Evolutionary conservation across 2,329 filamentous ascomycete genomes (phyloP).

Genomic region (Diplocarpon rosae): DNA sequence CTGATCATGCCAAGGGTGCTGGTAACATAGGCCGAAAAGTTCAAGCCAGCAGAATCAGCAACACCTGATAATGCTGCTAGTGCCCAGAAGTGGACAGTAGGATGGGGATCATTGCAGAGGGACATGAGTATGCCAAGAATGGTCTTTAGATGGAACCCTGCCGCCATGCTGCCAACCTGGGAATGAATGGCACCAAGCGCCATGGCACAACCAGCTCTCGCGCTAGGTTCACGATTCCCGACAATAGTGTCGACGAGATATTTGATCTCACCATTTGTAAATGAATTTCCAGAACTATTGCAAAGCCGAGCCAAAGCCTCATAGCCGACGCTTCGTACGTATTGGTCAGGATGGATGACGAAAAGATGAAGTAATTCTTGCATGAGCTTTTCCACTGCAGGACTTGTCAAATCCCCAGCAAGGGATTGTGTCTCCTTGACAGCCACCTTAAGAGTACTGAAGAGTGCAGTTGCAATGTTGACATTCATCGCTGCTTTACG

Average conservation of each 20-base stretch:
- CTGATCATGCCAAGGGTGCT: constrained; percentile 89
- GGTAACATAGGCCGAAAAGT: constrained; percentile 82
- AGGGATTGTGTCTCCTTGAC: constrained; percentile 67
- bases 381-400: constrained; percentile 72
- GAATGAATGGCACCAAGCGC: constrained; percentile 88
- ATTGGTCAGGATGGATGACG: constrained; percentile 72
- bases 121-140: constrained; percentile 99
- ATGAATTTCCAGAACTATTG: constrained; percentile 63
- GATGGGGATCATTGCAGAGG: constrained; percentile 87
- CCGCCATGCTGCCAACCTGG: constrained; percentile 94
- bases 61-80: constrained; percentile 78
- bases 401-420: constrained; percentile 60
- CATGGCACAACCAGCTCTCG: constrained; percentile 87
- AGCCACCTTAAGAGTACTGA: constrained; percentile 72
- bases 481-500: constrained; percentile 84
- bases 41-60: constrained; percentile 83
- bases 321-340: constrained; percentile 75
- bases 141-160: constrained; percentile 89
- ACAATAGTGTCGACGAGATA: constrained; percentile 90
- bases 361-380: constrained; percentile 65
- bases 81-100: constrained; percentile 93
- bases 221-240: constrained; percentile 82
- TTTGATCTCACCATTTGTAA: constrained; percentile 85
- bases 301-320: constrained; percentile 80
- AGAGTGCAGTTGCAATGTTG: constrained; percentile 74